Evolutionary conservation across 2,329 filamentous ascomycete genomes (phyloP), one percentile per base, ranked within the genome.

Genomic region (Hypomyces rosellus): DNA sequence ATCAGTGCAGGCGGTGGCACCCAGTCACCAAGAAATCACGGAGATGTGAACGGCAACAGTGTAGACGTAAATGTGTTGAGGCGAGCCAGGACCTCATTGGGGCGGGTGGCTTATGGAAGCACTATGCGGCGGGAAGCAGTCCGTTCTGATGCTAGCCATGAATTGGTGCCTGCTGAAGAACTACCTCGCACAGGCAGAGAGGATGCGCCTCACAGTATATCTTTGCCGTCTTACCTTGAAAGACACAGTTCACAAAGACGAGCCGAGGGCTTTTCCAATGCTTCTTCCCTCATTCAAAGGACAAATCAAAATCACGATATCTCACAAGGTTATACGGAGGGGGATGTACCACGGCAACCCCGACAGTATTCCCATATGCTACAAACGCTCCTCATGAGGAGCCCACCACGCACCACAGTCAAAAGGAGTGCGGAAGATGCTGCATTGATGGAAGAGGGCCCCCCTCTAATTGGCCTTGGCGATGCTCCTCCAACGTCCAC

Each of bases 351-450:
- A 15, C 45, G 16, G 18, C 50, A 39, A 15, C 16, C 3, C 20
- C 3, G 36, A 25, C 48, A 16, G 22, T 36, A 41, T 18, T 48
- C 51, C n/a, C 53, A 54, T 16, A 13, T 37, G 15, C 13, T 8
- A 2, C 53, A 54, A 8, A 46, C 36, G 5, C 36, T 48, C 5
- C 47, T 50, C 14, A 45, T 47, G 44, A 45, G 41, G 42, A 55
- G 46, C 5, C 52, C 53, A 36, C 38, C 36, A 11, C 42, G 25
- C 5, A 25, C 25, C 9, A 11, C 25, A 30, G 25, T 30, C 25
- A 30, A 30, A 11, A 30, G 25, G 8, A 30, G 25, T 6, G 25
- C 25, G 9, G 25, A 30, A 30, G 25, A 30, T 30, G 25, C 25
- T 30, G 25, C 25, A 30, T 30, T 30, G 25, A 30, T 30, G 25